Evolutionary conservation across 768 basidiomycete species (phyloP).

Genomic region (Pholiota molesta): DNA sequence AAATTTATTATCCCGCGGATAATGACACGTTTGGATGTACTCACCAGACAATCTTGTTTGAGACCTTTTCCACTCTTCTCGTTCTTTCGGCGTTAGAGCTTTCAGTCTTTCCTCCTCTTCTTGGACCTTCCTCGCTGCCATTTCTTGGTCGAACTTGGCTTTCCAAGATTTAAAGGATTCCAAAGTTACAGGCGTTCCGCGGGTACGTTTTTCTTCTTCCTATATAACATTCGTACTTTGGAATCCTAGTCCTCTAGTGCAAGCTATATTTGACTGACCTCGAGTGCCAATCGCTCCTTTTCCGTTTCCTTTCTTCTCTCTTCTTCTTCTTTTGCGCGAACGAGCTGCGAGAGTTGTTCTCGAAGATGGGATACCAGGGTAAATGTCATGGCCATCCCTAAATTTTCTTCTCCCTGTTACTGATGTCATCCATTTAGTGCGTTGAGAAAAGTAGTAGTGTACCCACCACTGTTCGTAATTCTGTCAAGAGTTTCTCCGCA

Average conservation of each 20-base stretch:
- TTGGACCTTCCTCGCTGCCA: constrained; percentile 53
- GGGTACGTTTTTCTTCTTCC: constrained; percentile 87
- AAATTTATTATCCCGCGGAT: not conserved
- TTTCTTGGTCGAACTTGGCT: constrained; percentile 74
- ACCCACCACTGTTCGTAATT: constrained; percentile 61
- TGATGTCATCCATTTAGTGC: constrained; percentile 4
- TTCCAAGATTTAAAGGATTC: constrained; percentile 86
- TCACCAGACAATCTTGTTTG: constrained; percentile 69
- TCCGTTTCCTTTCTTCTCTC: constrained; percentile 67
- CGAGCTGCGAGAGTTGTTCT: constrained; percentile 70
- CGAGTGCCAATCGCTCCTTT: constrained; percentile 71
- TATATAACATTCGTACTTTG: constrained; percentile 31
- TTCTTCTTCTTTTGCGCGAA: constrained; percentile 59
- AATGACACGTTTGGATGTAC: constrained; percentile 18
- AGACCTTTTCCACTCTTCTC: constrained; percentile 78
- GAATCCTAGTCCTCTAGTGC: not conserved
- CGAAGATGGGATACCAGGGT: constrained; percentile 86
- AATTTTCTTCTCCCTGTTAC: constrained; percentile 75
- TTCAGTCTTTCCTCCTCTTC: constrained; percentile 81
- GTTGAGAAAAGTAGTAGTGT: not conserved
- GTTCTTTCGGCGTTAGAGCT: constrained; percentile 73
- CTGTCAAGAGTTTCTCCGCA: constrained; percentile 53
- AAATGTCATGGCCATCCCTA: constrained; percentile 98
- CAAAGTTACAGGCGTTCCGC: constrained; percentile 89
- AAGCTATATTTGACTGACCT: constrained; percentile 49